Conservation (phyloP, 257 asterid species). For the Solanum microdontum region DNA sequence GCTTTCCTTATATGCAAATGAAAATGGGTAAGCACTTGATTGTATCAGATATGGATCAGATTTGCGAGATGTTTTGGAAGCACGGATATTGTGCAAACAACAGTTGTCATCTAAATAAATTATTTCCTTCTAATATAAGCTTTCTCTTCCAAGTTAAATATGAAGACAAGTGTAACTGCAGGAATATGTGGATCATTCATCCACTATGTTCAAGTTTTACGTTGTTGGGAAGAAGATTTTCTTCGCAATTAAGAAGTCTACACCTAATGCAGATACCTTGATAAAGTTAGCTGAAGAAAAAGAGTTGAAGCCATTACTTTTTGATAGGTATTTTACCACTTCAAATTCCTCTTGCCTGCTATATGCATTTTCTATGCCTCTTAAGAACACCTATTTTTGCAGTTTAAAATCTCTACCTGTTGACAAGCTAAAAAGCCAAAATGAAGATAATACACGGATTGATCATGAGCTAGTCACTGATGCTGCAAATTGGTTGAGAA, state of each 20-base stretch:
- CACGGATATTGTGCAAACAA: not conserved
- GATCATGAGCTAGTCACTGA: slow-evolving; percentile 69
- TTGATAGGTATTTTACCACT: slow-evolving; percentile 56
- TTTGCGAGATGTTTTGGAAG: not conserved
- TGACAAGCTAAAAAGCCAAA: slow-evolving; percentile 12
- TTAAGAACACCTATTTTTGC: slow-evolving; percentile 15
- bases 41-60: not conserved
- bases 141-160: slow-evolving; percentile 6
- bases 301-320: slow-evolving; percentile 55
- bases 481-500: slow-evolving; percentile 76
- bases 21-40: not conserved
- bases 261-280: slow-evolving; percentile 68
- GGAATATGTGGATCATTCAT: slow-evolving; percentile 97
- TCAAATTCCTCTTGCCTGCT: not conserved
- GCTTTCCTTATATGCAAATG: not conserved
- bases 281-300: slow-evolving; percentile 41
- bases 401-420: slow-evolving; percentile 88
- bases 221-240: slow-evolving; percentile 71
- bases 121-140: slow-evolving; percentile 10
- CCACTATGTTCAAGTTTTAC: slow-evolving; percentile 75
- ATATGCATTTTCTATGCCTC: not conserved
- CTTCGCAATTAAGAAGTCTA: slow-evolving; percentile 78
- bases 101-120: not conserved
- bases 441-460: slow-evolving; percentile 24
- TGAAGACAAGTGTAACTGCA: slow-evolving; percentile 24